Percentiles rank a stretch among this genome's conserved stretches.
phyloP scores from a whole-genome alignment of 164 flowering plant species.

The Piper longum region DNA sequence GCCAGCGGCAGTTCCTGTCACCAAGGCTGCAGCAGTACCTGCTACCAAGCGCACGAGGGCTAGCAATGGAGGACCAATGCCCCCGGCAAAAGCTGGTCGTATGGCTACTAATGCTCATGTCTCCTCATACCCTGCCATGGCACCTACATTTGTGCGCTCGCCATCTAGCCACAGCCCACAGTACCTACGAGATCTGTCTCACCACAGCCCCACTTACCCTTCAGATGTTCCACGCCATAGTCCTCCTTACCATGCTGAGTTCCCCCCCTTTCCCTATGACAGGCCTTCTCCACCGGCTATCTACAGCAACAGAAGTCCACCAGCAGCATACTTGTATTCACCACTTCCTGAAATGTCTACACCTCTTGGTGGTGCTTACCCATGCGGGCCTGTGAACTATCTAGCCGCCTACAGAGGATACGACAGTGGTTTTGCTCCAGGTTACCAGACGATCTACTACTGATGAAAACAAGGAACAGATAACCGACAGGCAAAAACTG shows the following conservation, averaged over 20 bases:
- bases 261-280: constrained; percentile 39
- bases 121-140: constrained; percentile 62
- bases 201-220: neutral
- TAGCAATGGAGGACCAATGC: constrained; percentile 86
- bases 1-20: constrained; percentile 66
- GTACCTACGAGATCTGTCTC: neutral
- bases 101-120: constrained; percentile 69
- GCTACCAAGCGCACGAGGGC: constrained; percentile 88
- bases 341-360: constrained; percentile 35
- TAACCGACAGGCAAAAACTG: constrained; percentile 9
- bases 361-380: constrained; percentile 18
- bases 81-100: constrained; percentile 98
- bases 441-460: constrained; percentile 28
- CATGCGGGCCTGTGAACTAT: constrained; percentile 24
- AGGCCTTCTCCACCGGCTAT: constrained; percentile 37
- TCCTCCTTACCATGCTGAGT: constrained; percentile 36
- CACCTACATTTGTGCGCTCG: constrained; percentile 53
- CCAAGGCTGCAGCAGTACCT: constrained; percentile 48
- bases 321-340: constrained; percentile 43
- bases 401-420: constrained; percentile 20
- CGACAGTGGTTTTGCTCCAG: constrained; percentile 22
- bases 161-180: constrained; percentile 28
- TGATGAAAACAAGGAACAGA: constrained; percentile 17
- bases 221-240: neutral
- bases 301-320: constrained; percentile 68